Evolutionary conservation across 495 filamentous ascomycete species (phyloP), one percentile per base, ranked within the genome.

Genomic region (Mycothermus thermophilus): DNA sequence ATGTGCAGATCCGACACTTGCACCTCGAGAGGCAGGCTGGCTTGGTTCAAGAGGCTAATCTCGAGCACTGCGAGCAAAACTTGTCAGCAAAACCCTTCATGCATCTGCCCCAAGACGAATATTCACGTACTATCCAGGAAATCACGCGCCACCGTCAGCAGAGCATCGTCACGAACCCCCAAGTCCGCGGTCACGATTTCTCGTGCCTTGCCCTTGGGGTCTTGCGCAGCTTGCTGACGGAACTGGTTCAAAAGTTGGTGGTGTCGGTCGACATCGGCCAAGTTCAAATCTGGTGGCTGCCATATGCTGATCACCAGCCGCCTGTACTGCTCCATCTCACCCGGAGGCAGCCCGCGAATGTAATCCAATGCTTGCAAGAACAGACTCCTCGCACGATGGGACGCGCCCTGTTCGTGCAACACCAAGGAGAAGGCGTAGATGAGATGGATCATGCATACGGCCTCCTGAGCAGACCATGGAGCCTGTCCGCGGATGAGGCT

Each of bases 71-170:
- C 9, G 12, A 13, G 7, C 18, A 22, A 38, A 17, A 36, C n/a
- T n/a, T n/a, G 42, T 44, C 22, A 55, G 44, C 5, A n/a, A 32
- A 6, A 28, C 10, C 22, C 21, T 19, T 8, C 4, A 10, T 2
- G 13, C 0, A n/a, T 8, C 0, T 25, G 5, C 1, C 5, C 4
- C 4, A 1, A 7, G 9, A 27, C 21, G 27, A 43, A 60, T 39
- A n/a, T n/a, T n/a, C n/a, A n/a, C n/a, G n/a, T 41, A 65, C 62
- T 60, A 47, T 68, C 64, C n/a, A 68, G 55, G 25, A 66, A 68
- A 12, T 60, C 51, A n/a, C 55, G 53, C 5, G 53, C 59, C n/a
- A 54, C 52, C 14, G 30, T 18, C 8, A 60, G 42, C 9, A 68
- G 41, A 18, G 50, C 34, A 34, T 68, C 63, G 12, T 50, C 42